phyloP scores from a whole-genome alignment of 345 rosid genomes.

The Lepidium africanum region DNA sequence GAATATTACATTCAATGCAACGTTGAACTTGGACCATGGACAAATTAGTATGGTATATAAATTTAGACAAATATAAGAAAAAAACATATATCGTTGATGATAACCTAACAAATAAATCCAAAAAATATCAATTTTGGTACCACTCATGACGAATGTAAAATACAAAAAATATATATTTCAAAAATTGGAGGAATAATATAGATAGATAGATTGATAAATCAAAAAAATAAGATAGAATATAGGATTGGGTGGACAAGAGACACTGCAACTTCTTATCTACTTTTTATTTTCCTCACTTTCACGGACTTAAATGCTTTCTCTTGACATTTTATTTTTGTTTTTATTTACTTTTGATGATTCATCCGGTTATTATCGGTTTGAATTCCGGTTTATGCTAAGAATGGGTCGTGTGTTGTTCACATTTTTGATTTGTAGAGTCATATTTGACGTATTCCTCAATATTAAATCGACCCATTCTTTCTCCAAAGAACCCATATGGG shows the following conservation, averaged over 20 bases:
- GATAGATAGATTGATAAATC: neutral
- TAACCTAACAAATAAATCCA: constrained; percentile 25
- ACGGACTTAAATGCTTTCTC: constrained; percentile 22
- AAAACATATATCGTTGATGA: constrained; percentile 4
- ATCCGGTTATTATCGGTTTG: neutral
- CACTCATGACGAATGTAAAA: constrained; percentile 14
- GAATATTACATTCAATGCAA: constrained; percentile 15
- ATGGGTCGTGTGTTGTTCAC: neutral
- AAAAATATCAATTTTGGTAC: constrained; percentile 19
- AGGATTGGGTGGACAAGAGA: constrained; percentile 24
- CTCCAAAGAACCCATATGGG: neutral
- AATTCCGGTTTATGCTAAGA: neutral
- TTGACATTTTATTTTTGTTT: constrained; percentile 20
- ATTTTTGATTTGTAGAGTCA: neutral
- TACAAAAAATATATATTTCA: constrained; percentile 9
- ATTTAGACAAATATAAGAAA: constrained; percentile 2
- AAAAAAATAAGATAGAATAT: neutral
- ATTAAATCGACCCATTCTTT: neutral
- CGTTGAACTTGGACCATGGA: constrained; percentile 24
- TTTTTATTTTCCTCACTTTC: constrained; percentile 6
- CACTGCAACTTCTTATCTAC: constrained; percentile 22
- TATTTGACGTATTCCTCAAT: neutral
- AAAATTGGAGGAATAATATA: neutral
- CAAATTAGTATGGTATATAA: constrained; percentile 4
- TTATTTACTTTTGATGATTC: constrained; percentile 4